phyloP scores from a whole-genome alignment of 306 rosid species.

The Casuarina cunninghamiana region DNA sequence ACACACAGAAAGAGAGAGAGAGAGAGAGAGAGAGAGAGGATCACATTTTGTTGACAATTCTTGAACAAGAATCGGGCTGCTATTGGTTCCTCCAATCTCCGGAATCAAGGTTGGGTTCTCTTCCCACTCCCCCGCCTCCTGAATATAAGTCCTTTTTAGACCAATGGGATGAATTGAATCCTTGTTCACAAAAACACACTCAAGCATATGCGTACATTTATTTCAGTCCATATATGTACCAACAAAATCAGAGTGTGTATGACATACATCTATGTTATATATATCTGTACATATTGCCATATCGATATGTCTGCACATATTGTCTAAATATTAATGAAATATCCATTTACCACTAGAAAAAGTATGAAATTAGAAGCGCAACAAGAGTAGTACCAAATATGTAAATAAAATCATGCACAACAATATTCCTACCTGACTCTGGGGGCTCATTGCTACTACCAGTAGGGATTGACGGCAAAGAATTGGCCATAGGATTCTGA shows the following conservation, averaged over 20 bases:
- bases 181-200: not conserved
- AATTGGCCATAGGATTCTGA: constrained; percentile 33
- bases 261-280: no score
- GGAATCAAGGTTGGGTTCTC: constrained; percentile 28
- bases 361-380: not conserved
- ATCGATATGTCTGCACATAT: not conserved
- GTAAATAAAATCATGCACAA: not conserved
- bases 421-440: constrained; percentile 50
- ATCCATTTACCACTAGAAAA: not conserved
- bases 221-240: not conserved
- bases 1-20: not conserved
- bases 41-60: constrained; percentile 28
- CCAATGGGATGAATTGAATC: not conserved
- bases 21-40: not conserved
- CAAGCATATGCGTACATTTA: not conserved
- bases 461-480: constrained; percentile 32
- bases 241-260: not conserved
- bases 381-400: not conserved
- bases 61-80: constrained; percentile 24
- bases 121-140: constrained; percentile 6
- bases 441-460: constrained; percentile 47
- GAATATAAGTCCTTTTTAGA: not conserved
- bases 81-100: constrained; percentile 28
- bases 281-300: no score
- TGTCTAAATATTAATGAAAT: not conserved